Percentiles rank a stretch among this genome's conserved stretches.
Conservation (phyloP, 106 monocot genomes). For the Dioscorea dumetorum region DNA sequence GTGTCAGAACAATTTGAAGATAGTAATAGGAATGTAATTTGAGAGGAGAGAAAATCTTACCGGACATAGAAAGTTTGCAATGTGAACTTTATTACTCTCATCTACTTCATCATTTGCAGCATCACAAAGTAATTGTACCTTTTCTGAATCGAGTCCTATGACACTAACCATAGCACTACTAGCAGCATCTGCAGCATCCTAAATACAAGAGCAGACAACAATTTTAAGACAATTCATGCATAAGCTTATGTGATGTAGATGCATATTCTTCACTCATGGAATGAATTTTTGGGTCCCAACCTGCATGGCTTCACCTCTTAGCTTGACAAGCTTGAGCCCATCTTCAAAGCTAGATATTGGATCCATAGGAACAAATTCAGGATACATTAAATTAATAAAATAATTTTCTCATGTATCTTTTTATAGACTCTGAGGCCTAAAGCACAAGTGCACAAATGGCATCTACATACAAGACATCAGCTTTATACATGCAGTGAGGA, state of each 20-base stretch:
- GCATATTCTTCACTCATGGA: neutral
- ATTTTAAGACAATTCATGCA: neutral
- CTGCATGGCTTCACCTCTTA: slow-evolving; percentile 99
- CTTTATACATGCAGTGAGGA: too few relatives aligned
- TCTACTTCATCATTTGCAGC: slow-evolving; percentile 95
- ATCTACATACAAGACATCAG: too few relatives aligned
- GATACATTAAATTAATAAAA: neutral
- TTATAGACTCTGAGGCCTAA: too few relatives aligned
- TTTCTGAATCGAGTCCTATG: slow-evolving; percentile 87
- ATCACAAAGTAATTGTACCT: slow-evolving; percentile 88
- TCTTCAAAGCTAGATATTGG: slow-evolving; percentile 75
- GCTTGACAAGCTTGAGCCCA: slow-evolving; percentile 97
- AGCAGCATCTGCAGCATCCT: slow-evolving; percentile 94
- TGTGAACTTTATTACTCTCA: slow-evolving; percentile 82
- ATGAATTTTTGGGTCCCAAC: slow-evolving; percentile 20
- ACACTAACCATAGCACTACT: slow-evolving; percentile 90
- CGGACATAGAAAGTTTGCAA: slow-evolving; percentile 90
- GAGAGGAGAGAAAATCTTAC: slow-evolving; percentile 29
- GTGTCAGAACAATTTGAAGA: too few relatives aligned
- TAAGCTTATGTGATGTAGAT: neutral
- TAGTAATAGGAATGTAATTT: too few relatives aligned
- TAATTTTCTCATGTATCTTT: too few relatives aligned
- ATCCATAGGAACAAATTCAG: neutral
- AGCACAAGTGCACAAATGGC: too few relatives aligned
- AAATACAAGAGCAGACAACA: neutral